These are phyloP conservation scores for Mariannaea sp. DNA, from an alignment of 2,329 filamentous ascomycete genomes.

Conservation along the genomic window DNA sequence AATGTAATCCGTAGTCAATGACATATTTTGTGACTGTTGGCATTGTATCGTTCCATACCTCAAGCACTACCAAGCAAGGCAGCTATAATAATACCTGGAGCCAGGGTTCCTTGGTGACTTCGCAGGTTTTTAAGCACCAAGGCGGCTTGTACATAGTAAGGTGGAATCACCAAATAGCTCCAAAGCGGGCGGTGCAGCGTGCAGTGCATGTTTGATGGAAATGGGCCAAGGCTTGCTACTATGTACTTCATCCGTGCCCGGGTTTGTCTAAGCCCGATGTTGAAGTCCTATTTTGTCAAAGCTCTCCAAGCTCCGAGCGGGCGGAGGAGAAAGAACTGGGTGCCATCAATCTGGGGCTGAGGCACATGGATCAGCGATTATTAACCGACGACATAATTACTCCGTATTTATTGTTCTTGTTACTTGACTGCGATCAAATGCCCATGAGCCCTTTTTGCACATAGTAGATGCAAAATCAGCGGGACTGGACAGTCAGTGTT, in stretches of 20 bases:
- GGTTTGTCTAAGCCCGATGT: slow-evolving; percentile 6
- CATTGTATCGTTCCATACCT: background rate
- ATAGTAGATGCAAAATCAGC: background rate
- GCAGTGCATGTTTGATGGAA: background rate
- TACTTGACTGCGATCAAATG: too few species aligned
- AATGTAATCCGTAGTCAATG: background rate
- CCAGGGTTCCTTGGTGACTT: background rate
- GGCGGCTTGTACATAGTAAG: slow-evolving; percentile 10
- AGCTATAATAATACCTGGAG: background rate
- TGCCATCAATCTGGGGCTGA: too few species aligned
- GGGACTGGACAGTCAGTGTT: slow-evolving; percentile 1
- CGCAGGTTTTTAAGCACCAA: background rate
- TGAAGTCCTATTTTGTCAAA: background rate
- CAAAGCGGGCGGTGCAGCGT: background rate
- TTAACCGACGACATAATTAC: too few species aligned
- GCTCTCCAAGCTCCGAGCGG: too few species aligned
- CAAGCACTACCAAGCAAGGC: background rate
- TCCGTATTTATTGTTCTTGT: too few species aligned
- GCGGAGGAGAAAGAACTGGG: too few species aligned
- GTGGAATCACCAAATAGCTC: background rate
- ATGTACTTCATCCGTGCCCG: background rate
- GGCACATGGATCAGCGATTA: too few species aligned
- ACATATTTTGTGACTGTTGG: background rate
- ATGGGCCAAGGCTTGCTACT: slow-evolving; percentile 4
- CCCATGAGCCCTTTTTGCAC: too few species aligned